A percentile compares a stretch with the other conserved stretches of the same genome.
Evolutionary conservation across 2,329 filamentous ascomycete species (phyloP).

Genomic region (Grosmannia clavigera): DNA sequence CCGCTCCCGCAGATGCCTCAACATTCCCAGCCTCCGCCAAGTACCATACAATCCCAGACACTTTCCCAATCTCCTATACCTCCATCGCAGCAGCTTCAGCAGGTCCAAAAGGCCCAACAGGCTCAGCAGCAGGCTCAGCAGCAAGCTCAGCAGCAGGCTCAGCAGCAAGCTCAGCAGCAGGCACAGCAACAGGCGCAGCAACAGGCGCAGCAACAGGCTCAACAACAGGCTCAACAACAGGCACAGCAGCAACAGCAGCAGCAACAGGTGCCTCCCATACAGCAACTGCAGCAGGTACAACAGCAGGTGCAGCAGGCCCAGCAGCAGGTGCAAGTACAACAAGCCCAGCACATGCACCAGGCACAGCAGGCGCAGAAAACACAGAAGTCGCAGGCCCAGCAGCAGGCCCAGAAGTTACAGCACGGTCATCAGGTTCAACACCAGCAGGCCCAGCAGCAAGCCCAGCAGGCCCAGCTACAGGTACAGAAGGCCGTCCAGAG

Average conservation of each 20-base stretch:
- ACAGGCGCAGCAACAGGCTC: constrained; percentile 2
- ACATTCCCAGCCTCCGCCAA: constrained; percentile 15
- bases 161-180: constrained; percentile 12
- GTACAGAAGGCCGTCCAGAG: constrained; percentile 9
- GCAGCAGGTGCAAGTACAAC: background rate
- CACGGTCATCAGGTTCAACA: constrained; percentile 5
- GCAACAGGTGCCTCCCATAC: background rate
- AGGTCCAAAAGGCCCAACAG: constrained; percentile 9
- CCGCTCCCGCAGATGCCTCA: constrained; percentile 15
- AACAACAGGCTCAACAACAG: constrained; percentile 13
- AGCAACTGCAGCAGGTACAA: constrained; percentile 8
- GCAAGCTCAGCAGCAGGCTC: constrained; percentile 2
- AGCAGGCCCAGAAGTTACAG: constrained; percentile 11
- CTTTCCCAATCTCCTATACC: constrained; percentile 29
- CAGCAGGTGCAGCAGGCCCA: constrained; percentile 11
- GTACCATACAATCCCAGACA: constrained; percentile 32
- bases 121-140: constrained; percentile 13
- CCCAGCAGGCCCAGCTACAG: constrained; percentile 8
- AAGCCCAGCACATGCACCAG: constrained; percentile 11
- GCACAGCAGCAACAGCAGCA: constrained; percentile 12
- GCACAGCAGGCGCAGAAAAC: constrained; percentile 10
- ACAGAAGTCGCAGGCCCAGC: constrained; percentile 18
- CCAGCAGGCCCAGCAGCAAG: constrained; percentile 6
- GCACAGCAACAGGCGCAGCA: constrained; percentile 8
- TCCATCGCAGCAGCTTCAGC: constrained; percentile 31